A percentile compares a stretch with the other conserved stretches of the same genome.
Evolutionary conservation across 2,329 filamentous ascomycete genomes (phyloP).

Genomic region (Aspergillus persii): DNA sequence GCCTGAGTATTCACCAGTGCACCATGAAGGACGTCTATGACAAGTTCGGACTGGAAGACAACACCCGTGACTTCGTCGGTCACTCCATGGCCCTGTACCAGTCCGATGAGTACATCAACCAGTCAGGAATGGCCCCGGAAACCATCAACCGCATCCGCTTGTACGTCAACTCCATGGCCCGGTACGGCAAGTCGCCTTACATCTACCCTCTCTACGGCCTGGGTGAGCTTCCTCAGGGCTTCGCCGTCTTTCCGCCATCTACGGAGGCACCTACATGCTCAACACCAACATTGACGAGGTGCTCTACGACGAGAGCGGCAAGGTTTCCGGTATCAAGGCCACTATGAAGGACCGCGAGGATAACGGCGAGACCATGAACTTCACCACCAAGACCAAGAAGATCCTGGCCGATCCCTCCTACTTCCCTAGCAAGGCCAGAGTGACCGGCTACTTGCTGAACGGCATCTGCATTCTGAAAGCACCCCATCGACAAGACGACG

Average conservation of each 20-base stretch:
- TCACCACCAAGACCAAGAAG: slow-evolving; percentile 93
- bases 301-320: slow-evolving; percentile 70
- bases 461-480: slow-evolving; percentile 98
- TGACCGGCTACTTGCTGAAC: slow-evolving; percentile 86
- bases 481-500: slow-evolving; percentile 88
- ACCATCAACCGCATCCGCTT: slow-evolving; percentile 88
- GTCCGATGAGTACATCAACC: slow-evolving; percentile 80
- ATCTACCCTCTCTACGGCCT: slow-evolving; percentile 99
- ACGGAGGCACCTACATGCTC: slow-evolving; percentile 98
- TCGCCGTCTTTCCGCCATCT: slow-evolving; percentile 97
- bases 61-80: slow-evolving; percentile 92
- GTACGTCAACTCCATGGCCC: slow-evolving; percentile 95
- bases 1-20: slow-evolving; percentile 72
- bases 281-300: slow-evolving; percentile 94
- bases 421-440: slow-evolving; percentile 84
- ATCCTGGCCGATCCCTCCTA: slow-evolving; percentile 96
- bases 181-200: slow-evolving; percentile 98
- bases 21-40: slow-evolving; percentile 99
- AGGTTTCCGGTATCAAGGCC: slow-evolving; percentile 93
- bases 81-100: slow-evolving; percentile 97
- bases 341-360: slow-evolving; percentile 89
- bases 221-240: slow-evolving; percentile 94
- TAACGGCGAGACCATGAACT: slow-evolving; percentile 74
- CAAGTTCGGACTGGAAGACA: slow-evolving; percentile 88
- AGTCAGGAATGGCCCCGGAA: slow-evolving; percentile 72